phyloP scores from a whole-genome alignment of 148 eudicot genomes.

The Tetragonia tetragonoides region DNA sequence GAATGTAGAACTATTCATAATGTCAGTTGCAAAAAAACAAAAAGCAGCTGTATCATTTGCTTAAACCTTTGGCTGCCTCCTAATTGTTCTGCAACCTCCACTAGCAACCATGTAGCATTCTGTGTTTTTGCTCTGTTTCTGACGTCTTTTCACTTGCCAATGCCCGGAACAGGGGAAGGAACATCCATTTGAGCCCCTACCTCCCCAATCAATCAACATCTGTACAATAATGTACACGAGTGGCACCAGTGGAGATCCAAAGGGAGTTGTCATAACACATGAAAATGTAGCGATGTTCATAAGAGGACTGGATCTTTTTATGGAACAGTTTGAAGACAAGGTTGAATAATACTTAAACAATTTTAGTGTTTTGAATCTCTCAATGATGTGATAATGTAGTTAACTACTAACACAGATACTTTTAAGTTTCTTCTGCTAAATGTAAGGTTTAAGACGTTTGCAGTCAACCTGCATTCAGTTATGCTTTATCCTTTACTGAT shows the following conservation, averaged over 20 bases:
- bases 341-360: conserved; percentile 23
- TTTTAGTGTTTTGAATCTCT: neutral
- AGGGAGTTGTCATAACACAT: conserved; percentile 92
- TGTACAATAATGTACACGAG: conserved; percentile 97
- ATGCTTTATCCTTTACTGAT: neutral
- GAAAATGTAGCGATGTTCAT: conserved; percentile 56
- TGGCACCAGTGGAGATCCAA: conserved; percentile 97
- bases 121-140: neutral
- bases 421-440: neutral
- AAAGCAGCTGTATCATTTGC: neutral
- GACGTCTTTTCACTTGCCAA: neutral
- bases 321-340: conserved; percentile 95
- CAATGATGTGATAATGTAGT: neutral
- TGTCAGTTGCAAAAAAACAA: no score
- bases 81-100: neutral
- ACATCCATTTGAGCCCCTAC: conserved; percentile 42
- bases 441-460: neutral
- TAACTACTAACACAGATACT: neutral
- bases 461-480: neutral
- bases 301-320: conserved; percentile 71
- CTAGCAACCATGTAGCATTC: neutral
- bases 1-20: no score
- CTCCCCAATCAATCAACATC: conserved; percentile 65
- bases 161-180: conserved; percentile 57
- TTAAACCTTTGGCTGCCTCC: no score